Percentiles rank a stretch among this genome's conserved stretches.
Evolutionary conservation across 2,329 filamentous ascomycete genomes (phyloP).

Genomic region (Colletotrichum abscissum): DNA sequence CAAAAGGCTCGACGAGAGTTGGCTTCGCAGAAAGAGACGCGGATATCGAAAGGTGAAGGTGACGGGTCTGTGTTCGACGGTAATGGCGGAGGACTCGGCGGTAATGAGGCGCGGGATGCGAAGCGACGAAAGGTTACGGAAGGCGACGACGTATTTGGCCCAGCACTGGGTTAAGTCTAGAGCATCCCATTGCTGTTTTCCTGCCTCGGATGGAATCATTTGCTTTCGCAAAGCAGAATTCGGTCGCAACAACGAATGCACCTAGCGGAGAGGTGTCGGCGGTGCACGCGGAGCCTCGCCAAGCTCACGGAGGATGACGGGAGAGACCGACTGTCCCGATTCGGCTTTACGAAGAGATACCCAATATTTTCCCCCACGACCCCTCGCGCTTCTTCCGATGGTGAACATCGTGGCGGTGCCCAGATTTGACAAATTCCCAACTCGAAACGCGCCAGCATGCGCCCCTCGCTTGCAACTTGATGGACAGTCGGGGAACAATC

Average conservation of each 20-base stretch:
- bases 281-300: background rate
- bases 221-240: background rate
- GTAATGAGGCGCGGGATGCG: conserved; percentile 46
- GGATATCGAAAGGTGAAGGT: conserved; percentile 44
- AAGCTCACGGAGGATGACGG: background rate
- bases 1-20: conserved; percentile 73
- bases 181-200: background rate
- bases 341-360: conserved; percentile 27
- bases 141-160: conserved; percentile 60
- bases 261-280: background rate
- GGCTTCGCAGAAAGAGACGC: conserved; percentile 54
- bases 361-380: background rate
- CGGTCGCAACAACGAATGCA: background rate
- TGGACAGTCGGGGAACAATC: background rate
- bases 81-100: conserved; percentile 32
- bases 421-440: background rate
- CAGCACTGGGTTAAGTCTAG: conserved; percentile 9
- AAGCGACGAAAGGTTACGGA: conserved; percentile 59
- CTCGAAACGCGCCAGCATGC: background rate
- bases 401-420: conserved; percentile 4
- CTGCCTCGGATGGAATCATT: background rate
- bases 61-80: conserved; percentile 62
- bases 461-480: background rate
- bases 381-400: background rate
- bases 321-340: background rate